phyloP scores from a whole-genome alignment of 768 basidiomycete genomes.

The Boletus edulis region DNA sequence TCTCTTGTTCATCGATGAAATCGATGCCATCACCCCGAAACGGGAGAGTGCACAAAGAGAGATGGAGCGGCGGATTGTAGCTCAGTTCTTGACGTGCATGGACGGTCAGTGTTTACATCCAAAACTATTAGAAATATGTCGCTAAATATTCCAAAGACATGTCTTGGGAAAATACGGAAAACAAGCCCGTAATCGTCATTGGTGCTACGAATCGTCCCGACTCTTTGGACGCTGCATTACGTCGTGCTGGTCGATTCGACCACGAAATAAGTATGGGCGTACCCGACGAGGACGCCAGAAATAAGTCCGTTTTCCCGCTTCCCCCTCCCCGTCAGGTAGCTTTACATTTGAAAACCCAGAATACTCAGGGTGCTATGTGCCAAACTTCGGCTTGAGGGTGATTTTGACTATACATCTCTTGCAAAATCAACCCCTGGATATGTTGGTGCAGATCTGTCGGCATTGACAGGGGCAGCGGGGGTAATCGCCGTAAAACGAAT shows the following conservation, averaged over 20 bases:
- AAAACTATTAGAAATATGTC: not conserved
- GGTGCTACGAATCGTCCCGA: slow-evolving; percentile 97
- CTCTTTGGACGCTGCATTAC: slow-evolving; percentile 88
- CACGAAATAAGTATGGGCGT: slow-evolving; percentile 98
- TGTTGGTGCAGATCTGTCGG: slow-evolving; percentile 91
- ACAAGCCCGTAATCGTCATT: slow-evolving; percentile 90
- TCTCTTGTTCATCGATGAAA: slow-evolving; percentile 95
- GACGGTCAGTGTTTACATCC: slow-evolving; percentile 62
- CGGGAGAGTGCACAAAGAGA: slow-evolving; percentile 96
- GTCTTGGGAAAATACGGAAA: slow-evolving; percentile 92
- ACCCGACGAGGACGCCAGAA: slow-evolving; percentile 86
- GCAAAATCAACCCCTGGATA: slow-evolving; percentile 97
- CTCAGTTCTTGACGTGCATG: slow-evolving; percentile 98
- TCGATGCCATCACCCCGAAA: slow-evolving; percentile 97
- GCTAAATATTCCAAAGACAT: slow-evolving; percentile 59
- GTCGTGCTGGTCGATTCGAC: slow-evolving; percentile 93
- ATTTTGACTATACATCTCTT: slow-evolving; percentile 81
- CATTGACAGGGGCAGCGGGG: slow-evolving; percentile 90
- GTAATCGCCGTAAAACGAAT: slow-evolving; percentile 96
- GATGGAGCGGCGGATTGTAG: slow-evolving; percentile 97
- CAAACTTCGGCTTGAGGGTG: slow-evolving; percentile 80
- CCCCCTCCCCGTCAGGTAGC: not conserved
- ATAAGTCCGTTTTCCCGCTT: slow-evolving; percentile 57
- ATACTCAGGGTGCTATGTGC: slow-evolving; percentile 84
- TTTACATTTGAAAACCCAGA: slow-evolving; percentile 38